These are phyloP conservation scores for Fusarium pseudograminearum DNA, from an alignment of 2,329 filamentous ascomycete species.

Conservation along the genomic window DNA sequence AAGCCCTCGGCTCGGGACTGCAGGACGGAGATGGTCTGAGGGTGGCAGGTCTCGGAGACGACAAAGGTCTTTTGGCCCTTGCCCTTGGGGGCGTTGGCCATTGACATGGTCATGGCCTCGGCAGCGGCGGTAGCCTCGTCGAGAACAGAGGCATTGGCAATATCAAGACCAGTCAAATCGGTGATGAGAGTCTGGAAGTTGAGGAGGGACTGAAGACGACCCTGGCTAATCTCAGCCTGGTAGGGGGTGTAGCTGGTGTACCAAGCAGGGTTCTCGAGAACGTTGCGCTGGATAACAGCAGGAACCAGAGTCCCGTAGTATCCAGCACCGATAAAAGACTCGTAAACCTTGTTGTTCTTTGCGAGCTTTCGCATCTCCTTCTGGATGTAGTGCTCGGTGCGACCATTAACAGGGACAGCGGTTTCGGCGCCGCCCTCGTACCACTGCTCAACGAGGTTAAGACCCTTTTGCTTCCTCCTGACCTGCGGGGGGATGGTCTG, in stretches of 20 bases:
- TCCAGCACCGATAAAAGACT: slow-evolving; percentile 85
- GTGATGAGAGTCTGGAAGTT: slow-evolving; percentile 96
- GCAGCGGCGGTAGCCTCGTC: slow-evolving; percentile 94
- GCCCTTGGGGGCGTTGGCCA: slow-evolving; percentile 73
- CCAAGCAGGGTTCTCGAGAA: slow-evolving; percentile 94
- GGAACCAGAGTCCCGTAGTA: slow-evolving; percentile 90
- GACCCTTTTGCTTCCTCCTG: slow-evolving; percentile 43
- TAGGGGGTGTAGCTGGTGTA: slow-evolving; percentile 99
- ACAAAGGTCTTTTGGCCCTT: slow-evolving; percentile 84
- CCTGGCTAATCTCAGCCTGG: slow-evolving; percentile 97
- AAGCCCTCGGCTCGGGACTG: slow-evolving; percentile 89
- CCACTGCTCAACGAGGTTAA: slow-evolving; percentile 49
- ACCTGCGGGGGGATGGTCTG: slow-evolving; percentile 87
- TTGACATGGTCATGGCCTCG: slow-evolving; percentile 91
- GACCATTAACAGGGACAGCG: slow-evolving; percentile 42
- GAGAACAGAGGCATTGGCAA: slow-evolving; percentile 90
- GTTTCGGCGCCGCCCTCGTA: slow-evolving; percentile 41
- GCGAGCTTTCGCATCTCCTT: slow-evolving; percentile 70
- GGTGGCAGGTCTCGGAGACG: slow-evolving; percentile 84
- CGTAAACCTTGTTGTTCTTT: slow-evolving; percentile 55
- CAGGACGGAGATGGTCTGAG: slow-evolving; percentile 88
- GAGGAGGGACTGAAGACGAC: slow-evolving; percentile 87
- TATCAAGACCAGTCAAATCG: slow-evolving; percentile 86
- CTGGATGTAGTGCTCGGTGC: slow-evolving; percentile 48
- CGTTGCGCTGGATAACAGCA: slow-evolving; percentile 90